These are phyloP conservation scores for Russula earlei DNA, from an alignment of 768 basidiomycete genomes.

Conservation along the genomic window DNA sequence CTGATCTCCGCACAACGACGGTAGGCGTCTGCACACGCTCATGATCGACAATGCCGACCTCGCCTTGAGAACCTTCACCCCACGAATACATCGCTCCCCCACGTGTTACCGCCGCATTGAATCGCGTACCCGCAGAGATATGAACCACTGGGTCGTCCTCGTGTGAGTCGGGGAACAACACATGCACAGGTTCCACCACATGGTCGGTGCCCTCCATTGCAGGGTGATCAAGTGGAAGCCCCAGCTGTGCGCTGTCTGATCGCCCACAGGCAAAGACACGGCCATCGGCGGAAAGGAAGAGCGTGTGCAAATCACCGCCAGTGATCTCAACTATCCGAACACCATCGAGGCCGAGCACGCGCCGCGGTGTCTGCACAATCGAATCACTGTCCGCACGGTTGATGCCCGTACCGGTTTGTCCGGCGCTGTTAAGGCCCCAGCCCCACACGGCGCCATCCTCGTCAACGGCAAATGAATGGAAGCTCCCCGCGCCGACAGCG, in stretches of 20 bases:
- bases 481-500: constrained; percentile 68
- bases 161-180: constrained; percentile 47
- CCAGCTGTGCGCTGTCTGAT: constrained; percentile 76
- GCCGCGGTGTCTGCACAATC: constrained; percentile 53
- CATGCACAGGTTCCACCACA: constrained; percentile 52
- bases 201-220: constrained; percentile 52
- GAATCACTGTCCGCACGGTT: constrained; percentile 38
- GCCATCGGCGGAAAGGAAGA: constrained; percentile 80
- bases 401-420: constrained; percentile 59
- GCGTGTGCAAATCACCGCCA: constrained; percentile 81
- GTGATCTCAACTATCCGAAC: constrained; percentile 55
- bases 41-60: constrained; percentile 48
- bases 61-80: constrained; percentile 73
- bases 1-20: constrained; percentile 61
- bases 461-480: constrained; percentile 87
- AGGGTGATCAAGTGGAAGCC: constrained; percentile 60
- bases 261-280: constrained; percentile 84
- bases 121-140: constrained; percentile 61
- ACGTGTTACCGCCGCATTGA: constrained; percentile 59
- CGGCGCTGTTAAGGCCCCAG: constrained; percentile 94
- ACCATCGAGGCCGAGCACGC: constrained; percentile 55
- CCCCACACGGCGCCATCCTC: constrained; percentile 77
- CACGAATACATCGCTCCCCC: constrained; percentile 65
- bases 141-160: constrained; percentile 52
- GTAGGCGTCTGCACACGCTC: constrained; percentile 55